phyloP scores from a whole-genome alignment of 2,329 filamentous ascomycete genomes.

The Beauveria sp. region DNA sequence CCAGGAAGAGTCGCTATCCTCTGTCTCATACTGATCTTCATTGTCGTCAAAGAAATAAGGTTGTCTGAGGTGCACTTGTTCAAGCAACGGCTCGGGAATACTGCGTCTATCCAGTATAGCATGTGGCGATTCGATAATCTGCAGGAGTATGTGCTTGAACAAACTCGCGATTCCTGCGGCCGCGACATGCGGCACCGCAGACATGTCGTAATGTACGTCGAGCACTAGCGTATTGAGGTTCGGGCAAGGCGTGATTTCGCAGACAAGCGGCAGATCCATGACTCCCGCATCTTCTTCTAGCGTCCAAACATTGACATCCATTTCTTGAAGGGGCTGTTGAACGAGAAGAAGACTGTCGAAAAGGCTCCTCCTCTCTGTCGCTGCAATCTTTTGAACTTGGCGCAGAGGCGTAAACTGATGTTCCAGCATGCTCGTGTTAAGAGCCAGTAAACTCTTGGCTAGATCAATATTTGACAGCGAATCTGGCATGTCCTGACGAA shows the following conservation, averaged over 20 bases:
- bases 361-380: slow-evolving; percentile 40
- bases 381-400: slow-evolving; percentile 51
- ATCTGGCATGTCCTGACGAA: slow-evolving; percentile 49
- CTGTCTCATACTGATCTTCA: slow-evolving; percentile 9
- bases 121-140: slow-evolving; percentile 22
- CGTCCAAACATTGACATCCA: slow-evolving; percentile 50
- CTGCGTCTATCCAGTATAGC: slow-evolving; percentile 13
- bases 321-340: slow-evolving; percentile 55
- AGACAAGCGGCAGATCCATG: slow-evolving; percentile 72
- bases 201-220: slow-evolving; percentile 55
- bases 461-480: slow-evolving; percentile 47
- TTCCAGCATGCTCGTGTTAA: slow-evolving; percentile 54
- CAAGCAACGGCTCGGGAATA: slow-evolving; percentile 18
- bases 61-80: slow-evolving; percentile 13
- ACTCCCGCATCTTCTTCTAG: slow-evolving; percentile 48
- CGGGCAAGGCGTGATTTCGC: slow-evolving; percentile 59
- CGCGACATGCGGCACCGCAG: slow-evolving; percentile 23
- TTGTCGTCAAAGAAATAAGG: slow-evolving; percentile 18
- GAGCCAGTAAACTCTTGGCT: slow-evolving; percentile 49
- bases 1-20: slow-evolving; percentile 10
- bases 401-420: slow-evolving; percentile 72
- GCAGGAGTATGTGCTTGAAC: slow-evolving; percentile 24
- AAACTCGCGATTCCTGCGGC: slow-evolving; percentile 22
- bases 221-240: slow-evolving; percentile 46
- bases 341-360: slow-evolving; percentile 79